A percentile compares a stretch with the other conserved stretches of the same genome.
phyloP scores from a whole-genome alignment of 148 eudicot species.

The Euryodendron excelsum region DNA sequence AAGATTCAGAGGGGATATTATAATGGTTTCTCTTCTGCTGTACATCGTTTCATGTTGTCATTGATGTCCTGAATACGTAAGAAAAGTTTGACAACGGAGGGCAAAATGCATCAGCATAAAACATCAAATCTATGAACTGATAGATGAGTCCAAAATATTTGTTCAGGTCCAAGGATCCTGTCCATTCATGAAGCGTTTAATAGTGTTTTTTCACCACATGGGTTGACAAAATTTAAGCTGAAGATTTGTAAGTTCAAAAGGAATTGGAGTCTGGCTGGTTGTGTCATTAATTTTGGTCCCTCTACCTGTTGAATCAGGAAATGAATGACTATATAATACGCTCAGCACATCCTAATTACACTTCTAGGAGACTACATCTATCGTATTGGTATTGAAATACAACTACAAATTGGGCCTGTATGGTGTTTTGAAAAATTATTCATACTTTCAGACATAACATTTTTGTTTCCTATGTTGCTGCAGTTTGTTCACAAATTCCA shows the following conservation, averaged over 20 bases:
- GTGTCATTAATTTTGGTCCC: too few species aligned
- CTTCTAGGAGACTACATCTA: background rate
- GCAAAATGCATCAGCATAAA: too few species aligned
- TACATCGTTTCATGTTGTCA: background rate
- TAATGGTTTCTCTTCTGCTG: background rate
- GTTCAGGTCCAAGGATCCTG: background rate
- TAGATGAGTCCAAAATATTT: background rate
- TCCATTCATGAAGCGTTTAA: too few species aligned
- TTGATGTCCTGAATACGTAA: background rate
- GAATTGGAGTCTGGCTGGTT: too few species aligned
- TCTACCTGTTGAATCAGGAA: background rate
- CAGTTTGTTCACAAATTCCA: slow-evolving; percentile 95
- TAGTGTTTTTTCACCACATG: background rate
- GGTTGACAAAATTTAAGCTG: background rate
- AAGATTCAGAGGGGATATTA: background rate
- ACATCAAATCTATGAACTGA: background rate
- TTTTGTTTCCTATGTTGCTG: slow-evolving; percentile 19
- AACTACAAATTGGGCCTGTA: background rate
- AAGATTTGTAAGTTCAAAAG: background rate
- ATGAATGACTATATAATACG: background rate
- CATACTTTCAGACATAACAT: background rate
- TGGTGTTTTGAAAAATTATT: background rate
- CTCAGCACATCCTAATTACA: background rate
- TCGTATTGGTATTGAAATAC: background rate
- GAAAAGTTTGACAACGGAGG: background rate